Percentiles rank a stretch among this genome's conserved stretches.
These are phyloP conservation scores for Prillingera fragicola DNA, from an alignment of 1,284 basidiomycete genomes.

Conservation along the genomic window DNA sequence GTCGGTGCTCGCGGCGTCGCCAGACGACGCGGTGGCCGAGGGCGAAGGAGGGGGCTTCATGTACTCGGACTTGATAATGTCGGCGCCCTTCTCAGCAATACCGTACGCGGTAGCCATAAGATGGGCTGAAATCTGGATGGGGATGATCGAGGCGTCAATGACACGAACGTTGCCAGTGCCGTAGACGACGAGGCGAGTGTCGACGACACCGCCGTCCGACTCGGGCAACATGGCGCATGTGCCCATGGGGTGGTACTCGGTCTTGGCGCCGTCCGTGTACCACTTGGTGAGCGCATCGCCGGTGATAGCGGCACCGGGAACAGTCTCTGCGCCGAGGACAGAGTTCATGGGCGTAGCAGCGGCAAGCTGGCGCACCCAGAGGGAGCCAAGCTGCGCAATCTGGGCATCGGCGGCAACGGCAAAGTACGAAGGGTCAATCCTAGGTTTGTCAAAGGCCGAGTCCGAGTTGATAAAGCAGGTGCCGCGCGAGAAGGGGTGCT, in stretches of 20 bases:
- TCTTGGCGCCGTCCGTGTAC: conserved; percentile 35
- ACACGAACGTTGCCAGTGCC: conserved; percentile 54
- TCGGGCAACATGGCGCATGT: conserved; percentile 62
- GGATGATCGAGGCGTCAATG: conserved; percentile 50
- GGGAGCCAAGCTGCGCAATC: conserved; percentile 32
- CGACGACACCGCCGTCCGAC: conserved; percentile 61
- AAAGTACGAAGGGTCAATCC: conserved; percentile 62
- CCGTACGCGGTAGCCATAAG: conserved; percentile 57
- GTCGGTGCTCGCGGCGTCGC: conserved; percentile 1
- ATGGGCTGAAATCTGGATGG: conserved; percentile 48
- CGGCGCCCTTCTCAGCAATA: conserved; percentile 62
- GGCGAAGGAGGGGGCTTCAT: conserved; percentile 8
- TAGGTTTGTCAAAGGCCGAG: conserved; percentile 55
- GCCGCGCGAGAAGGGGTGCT: conserved; percentile 49
- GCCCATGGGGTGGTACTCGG: conserved; percentile 57
- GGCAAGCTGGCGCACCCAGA: conserved; percentile 36
- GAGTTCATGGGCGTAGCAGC: conserved; percentile 27
- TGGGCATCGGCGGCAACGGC: conserved; percentile 41
- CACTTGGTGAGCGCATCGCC: conserved; percentile 38
- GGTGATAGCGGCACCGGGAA: conserved; percentile 20
- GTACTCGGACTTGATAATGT: conserved; percentile 54
- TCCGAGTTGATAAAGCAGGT: conserved; percentile 54
- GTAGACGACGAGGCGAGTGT: conserved; percentile 59
- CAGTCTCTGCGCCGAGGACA: conserved; percentile 29
- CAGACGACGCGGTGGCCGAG: conserved; percentile 1